Percentiles rank a stretch among this genome's conserved stretches.
Conservation (phyloP, 371 early-diverging fungal species). For the Umbelopsis sp. region DNA sequence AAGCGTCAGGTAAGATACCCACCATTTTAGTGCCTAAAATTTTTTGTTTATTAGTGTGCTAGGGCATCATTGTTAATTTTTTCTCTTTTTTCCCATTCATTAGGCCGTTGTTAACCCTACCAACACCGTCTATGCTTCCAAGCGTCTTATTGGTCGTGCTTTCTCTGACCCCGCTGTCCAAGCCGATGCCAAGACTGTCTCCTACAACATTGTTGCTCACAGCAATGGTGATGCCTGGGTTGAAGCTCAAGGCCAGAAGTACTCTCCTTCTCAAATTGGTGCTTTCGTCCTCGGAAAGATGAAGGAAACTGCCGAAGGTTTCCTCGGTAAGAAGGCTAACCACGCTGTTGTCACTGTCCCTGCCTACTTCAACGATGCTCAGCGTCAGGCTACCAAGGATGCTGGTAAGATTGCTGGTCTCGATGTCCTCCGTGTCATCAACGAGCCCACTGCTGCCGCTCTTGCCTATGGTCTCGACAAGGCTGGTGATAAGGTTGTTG, state of each 20-base stretch:
- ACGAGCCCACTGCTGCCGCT: constrained; percentile 99
- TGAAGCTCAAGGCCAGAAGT: constrained; percentile 87
- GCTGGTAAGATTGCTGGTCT: constrained; percentile 96
- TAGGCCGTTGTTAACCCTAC: constrained; percentile 90
- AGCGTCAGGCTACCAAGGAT: constrained; percentile 98
- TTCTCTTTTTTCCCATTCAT: background rate
- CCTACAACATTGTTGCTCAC: constrained; percentile 90
- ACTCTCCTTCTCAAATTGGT: constrained; percentile 96
- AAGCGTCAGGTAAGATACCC: constrained; percentile 66
- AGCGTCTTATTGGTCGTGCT: constrained; percentile 95
- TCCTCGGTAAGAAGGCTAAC: constrained; percentile 78
- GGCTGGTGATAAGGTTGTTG: constrained; percentile 80
- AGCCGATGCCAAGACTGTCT: constrained; percentile 82
- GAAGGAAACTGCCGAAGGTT: constrained; percentile 93
- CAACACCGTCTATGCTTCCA: constrained; percentile 92
- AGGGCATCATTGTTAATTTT: constrained; percentile 13
- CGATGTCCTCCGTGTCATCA: constrained; percentile 94
- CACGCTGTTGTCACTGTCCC: constrained; percentile 87
- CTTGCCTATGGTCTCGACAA: constrained; percentile 95
- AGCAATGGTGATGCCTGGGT: constrained; percentile 97
- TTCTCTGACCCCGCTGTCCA: constrained; percentile 87
- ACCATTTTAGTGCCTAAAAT: constrained; percentile 1
- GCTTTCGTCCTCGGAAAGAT: constrained; percentile 94
- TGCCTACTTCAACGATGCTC: constrained; percentile 87
- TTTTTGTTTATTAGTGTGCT: constrained; percentile 6